Evolutionary conservation across 257 asterid genomes (phyloP).

Genomic region (Jacaranda mimosifolia): DNA sequence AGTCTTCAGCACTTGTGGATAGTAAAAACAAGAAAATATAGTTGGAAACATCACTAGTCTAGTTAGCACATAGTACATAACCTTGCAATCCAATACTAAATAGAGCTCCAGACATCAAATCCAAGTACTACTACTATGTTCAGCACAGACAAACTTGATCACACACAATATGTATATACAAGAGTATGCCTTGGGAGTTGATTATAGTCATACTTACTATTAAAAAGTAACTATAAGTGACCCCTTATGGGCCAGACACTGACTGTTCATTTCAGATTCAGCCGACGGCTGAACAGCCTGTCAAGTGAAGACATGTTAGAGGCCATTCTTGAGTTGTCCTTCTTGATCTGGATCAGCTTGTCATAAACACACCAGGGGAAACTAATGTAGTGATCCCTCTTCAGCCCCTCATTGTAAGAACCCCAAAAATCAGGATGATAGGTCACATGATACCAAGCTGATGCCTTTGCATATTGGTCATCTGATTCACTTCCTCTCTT

Average conservation of each 20-base stretch:
- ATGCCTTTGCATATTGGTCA: slow-evolving; percentile 69
- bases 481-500: slow-evolving; percentile 59
- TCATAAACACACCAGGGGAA: slow-evolving; percentile 92
- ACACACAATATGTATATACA: background rate
- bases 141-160: background rate
- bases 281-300: slow-evolving; percentile 22
- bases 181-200: background rate
- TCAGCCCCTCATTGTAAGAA: slow-evolving; percentile 60
- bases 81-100: no score
- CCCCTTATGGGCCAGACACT: background rate
- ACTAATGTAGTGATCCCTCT: slow-evolving; percentile 75
- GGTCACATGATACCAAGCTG: slow-evolving; percentile 92
- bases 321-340: slow-evolving; percentile 40
- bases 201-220: background rate
- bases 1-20: no score
- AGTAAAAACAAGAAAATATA: no score
- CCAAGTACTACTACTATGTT: no score
- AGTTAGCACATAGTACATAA: no score
- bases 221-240: background rate
- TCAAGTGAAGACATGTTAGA: slow-evolving; percentile 42
- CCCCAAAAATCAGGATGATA: slow-evolving; percentile 79
- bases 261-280: slow-evolving; percentile 38
- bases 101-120: no score
- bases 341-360: slow-evolving; percentile 73
- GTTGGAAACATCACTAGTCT: no score